Evolutionary conservation across 352 stramenopile species (phyloP).

Genomic region (Phytophthora brassicae): DNA sequence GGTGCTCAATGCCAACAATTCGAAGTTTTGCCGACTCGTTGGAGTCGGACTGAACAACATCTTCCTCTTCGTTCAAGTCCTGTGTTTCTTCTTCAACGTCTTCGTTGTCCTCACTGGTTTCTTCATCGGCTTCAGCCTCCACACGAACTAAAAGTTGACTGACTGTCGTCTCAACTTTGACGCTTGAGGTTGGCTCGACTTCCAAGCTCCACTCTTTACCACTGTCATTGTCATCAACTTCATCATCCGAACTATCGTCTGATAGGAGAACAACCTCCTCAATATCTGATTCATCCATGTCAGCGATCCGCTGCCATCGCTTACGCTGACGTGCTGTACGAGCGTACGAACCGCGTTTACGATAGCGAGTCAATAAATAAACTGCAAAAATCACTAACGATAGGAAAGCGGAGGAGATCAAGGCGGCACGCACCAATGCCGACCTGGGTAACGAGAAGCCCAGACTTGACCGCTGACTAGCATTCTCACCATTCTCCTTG

Average conservation of each 20-base stretch:
- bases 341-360: slow-evolving; percentile 18
- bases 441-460: background rate
- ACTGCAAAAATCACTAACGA: slow-evolving; percentile 21
- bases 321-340: slow-evolving; percentile 21
- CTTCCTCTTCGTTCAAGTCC: slow-evolving; percentile 2
- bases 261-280: slow-evolving; percentile 52
- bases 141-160: slow-evolving; percentile 8
- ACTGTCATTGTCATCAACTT: slow-evolving; percentile 2
- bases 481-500: background rate
- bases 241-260: slow-evolving; percentile 28
- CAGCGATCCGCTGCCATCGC: slow-evolving; percentile 30
- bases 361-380: slow-evolving; percentile 31
- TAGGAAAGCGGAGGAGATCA: slow-evolving; percentile 28
- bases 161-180: slow-evolving; percentile 6
- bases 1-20: slow-evolving; percentile 4
- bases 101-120: slow-evolving; percentile 6
- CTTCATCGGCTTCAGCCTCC: slow-evolving; percentile 11
- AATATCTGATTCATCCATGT: slow-evolving; percentile 28
- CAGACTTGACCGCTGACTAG: background rate
- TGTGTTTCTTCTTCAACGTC: slow-evolving; percentile 15
- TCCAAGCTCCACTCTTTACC: slow-evolving; percentile 21
- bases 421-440: slow-evolving; percentile 18
- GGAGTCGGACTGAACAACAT: background rate
- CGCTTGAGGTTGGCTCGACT: slow-evolving; percentile 5
- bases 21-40: background rate